phyloP scores from a whole-genome alignment of 345 rosid genomes.

The Ceriops zippeliana region DNA sequence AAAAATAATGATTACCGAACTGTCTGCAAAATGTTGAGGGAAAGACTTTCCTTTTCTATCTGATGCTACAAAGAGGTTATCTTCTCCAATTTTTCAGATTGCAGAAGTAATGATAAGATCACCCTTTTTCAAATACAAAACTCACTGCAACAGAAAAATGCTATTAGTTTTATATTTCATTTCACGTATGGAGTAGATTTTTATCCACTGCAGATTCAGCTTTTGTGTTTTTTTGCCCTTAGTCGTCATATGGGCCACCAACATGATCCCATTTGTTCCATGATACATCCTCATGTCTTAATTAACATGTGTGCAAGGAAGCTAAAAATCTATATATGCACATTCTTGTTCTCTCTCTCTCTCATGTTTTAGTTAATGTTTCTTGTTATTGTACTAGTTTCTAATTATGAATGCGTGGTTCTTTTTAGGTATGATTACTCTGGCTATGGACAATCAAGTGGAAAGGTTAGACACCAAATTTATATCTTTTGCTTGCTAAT shows the following conservation, averaged over 20 bases:
- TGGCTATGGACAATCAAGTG: constrained; percentile 92
- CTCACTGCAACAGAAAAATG: no score
- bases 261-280: not conserved
- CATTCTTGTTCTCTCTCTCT: no score
- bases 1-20: no score
- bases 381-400: constrained; percentile 6
- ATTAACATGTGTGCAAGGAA: no score
- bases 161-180: not conserved
- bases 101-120: no score
- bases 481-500: constrained; percentile 16
- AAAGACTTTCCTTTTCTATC: no score
- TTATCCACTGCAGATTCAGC: not conserved
- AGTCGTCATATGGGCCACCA: not conserved
- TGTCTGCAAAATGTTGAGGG: no score
- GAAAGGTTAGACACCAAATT: constrained; percentile 57
- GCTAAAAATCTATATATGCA: no score
- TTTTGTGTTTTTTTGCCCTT: not conserved
- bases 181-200: not conserved
- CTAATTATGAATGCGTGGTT: constrained; percentile 16
- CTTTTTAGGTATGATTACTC: constrained; percentile 84
- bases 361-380: not conserved
- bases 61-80: no score
- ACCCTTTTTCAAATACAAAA: no score
- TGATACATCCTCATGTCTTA: no score
- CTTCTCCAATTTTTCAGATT: no score